These are phyloP conservation scores for Alternaria ventricosa DNA, from an alignment of 2,329 filamentous ascomycete genomes.

Conservation along the genomic window DNA sequence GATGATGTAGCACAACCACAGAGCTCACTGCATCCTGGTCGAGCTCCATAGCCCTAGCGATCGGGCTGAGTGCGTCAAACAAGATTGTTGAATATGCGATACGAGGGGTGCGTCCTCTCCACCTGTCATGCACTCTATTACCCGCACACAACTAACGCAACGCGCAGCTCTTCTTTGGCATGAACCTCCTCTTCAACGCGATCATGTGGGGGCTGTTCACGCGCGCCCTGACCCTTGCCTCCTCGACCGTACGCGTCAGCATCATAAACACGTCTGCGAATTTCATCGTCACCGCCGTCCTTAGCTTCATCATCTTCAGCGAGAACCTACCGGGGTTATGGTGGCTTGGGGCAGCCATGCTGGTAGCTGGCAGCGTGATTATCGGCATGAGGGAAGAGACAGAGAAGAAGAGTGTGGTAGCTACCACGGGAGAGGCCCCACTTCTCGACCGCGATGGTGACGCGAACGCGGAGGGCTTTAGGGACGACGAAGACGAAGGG, in stretches of 20 bases:
- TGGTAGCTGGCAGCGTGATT: slow-evolving; percentile 79
- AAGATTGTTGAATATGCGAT: slow-evolving; percentile 59
- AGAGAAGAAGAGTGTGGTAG: slow-evolving; percentile 37
- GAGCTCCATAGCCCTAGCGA: slow-evolving; percentile 54
- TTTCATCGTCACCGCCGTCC: slow-evolving; percentile 77
- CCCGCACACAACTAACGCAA: slow-evolving; percentile 5
- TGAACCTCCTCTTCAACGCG: slow-evolving; percentile 78
- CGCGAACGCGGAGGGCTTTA: slow-evolving; percentile 34
- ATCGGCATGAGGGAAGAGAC: slow-evolving; percentile 73
- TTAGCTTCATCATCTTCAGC: slow-evolving; percentile 73
- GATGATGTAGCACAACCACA: slow-evolving; percentile 62
- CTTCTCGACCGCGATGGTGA: slow-evolving; percentile 24
- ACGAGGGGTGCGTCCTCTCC: slow-evolving; percentile 55
- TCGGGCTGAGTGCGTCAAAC: slow-evolving; percentile 56
- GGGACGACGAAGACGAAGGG: slow-evolving; percentile 40
- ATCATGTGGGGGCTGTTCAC: slow-evolving; percentile 89
- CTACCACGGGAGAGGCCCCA: slow-evolving; percentile 29
- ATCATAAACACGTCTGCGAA: slow-evolving; percentile 85
- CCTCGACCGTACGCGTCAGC: slow-evolving; percentile 78
- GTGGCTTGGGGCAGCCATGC: slow-evolving; percentile 75
- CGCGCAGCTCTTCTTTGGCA: slow-evolving; percentile 71
- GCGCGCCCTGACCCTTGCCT: slow-evolving; percentile 73
- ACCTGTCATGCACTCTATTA: background rate
- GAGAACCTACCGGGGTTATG: slow-evolving; percentile 75
- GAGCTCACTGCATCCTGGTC: slow-evolving; percentile 63